Evolutionary conservation across 169 alveolate species (phyloP), one percentile per base, ranked within the genome.

Genomic region (Ichthyophthirius multifiliis): DNA sequence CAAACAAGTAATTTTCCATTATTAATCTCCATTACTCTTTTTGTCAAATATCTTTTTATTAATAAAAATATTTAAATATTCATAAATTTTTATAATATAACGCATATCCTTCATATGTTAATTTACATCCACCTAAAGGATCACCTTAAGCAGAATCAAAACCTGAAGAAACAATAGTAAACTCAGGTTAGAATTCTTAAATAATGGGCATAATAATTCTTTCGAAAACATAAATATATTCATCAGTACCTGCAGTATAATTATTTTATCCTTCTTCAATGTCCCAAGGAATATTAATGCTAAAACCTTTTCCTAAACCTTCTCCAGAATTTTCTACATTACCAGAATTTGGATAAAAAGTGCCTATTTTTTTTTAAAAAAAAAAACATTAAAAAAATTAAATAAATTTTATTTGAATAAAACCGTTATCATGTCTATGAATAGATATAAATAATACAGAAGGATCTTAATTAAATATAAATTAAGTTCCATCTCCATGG

Each of bases 401-500:
- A 41, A 3, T 1, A 35, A 44, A 74, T 78, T 13, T 83, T 82
- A 45, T 77, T 73, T 46, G 73, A 76, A 78, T 74, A 4, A 35
- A 82, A 1, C 95, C 96, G 35, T 78, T 82, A 73, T 95, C 98
- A 84, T 83, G 92, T 74, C 98, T 84, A 79, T 95, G 98, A 39
- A 92, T 83, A 6, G 94, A 85, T 10, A 92, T 83, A 65, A 82
- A 92, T 20, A 95, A 71, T 10, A 93, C 94, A 43, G 84, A 55
- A 3, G 88, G 91, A 77, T 92, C 96, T 27, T 85, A 83, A 74
- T 89, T 47, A 84, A 93, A 91, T 16, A 92, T 89, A 10, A 86
- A 77, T 62, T 91, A 86, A 3, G 98, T 92, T 4, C 98, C 98
- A 89, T 95, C 96, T 18, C 98, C 96, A 76, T 90, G 95, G 82